phyloP scores from a whole-genome alignment of 371 early-diverging fungal genomes.

The Nematocida sp. region DNA sequence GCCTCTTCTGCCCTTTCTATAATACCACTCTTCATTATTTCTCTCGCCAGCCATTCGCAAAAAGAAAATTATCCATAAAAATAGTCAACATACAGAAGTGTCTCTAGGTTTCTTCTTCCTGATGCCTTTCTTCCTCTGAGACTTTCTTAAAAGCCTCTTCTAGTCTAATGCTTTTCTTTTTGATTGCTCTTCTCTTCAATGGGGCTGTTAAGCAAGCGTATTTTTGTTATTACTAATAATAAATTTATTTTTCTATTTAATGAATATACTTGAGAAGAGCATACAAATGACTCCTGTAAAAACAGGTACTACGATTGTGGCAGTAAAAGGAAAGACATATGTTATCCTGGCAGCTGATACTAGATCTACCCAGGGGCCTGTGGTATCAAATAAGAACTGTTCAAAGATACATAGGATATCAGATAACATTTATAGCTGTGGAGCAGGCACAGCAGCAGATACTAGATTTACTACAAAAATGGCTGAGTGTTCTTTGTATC shows the following conservation, averaged over 20 bases:
- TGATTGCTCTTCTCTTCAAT: slow-evolving; percentile 12
- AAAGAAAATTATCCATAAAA: slow-evolving; percentile 20
- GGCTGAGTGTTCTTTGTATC: slow-evolving; percentile 80
- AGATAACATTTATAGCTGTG: slow-evolving; percentile 97
- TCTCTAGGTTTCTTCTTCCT: no score
- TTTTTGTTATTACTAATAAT: no score
- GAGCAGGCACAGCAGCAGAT: slow-evolving; percentile 98
- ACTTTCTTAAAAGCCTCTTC: background rate
- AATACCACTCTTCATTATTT: background rate
- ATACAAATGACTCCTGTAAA: slow-evolving; percentile 64
- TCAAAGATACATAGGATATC: slow-evolving; percentile 94
- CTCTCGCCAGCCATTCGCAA: slow-evolving; percentile 11
- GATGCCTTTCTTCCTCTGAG: no score
- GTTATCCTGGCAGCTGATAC: slow-evolving; percentile 97
- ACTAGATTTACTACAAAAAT: slow-evolving; percentile 85
- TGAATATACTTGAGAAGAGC: background rate
- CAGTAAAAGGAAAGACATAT: slow-evolving; percentile 67
- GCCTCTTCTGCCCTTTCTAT: background rate
- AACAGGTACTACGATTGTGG: slow-evolving; percentile 92
- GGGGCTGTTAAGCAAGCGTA: no score
- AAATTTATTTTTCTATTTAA: no score
- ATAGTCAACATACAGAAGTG: no score
- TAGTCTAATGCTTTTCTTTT: slow-evolving; percentile 30
- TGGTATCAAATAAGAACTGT: slow-evolving; percentile 97
- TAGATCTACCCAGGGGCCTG: slow-evolving; percentile 89